phyloP scores from a whole-genome alignment of 306 rosid species.

The Mimosa pudica region DNA sequence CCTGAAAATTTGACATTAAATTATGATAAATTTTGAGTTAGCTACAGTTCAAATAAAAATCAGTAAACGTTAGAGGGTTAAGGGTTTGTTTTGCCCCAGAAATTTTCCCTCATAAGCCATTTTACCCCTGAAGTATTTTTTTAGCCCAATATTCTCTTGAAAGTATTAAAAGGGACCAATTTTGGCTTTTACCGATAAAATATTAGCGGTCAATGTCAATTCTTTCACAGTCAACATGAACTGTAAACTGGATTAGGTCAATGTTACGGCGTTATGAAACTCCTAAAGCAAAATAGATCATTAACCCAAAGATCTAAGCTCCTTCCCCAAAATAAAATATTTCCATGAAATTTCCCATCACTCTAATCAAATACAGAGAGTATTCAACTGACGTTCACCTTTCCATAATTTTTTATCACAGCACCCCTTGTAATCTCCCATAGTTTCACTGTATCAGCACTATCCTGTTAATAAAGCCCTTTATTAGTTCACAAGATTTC shows the following conservation, averaged over 20 bases:
- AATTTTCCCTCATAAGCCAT: too few species aligned
- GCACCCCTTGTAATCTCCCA: constrained; percentile 90
- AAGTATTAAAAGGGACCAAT: too few species aligned
- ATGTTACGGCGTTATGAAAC: too few species aligned
- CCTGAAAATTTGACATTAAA: constrained; percentile 48
- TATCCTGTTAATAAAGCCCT: constrained; percentile 53
- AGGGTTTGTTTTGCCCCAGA: too few species aligned
- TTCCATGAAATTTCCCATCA: not conserved
- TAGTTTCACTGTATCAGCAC: constrained; percentile 74
- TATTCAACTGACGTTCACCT: constrained; percentile 48
- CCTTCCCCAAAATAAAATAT: constrained; percentile 15
- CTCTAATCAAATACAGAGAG: constrained; percentile 13
- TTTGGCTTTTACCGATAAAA: too few species aligned
- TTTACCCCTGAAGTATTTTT: too few species aligned
- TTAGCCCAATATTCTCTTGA: too few species aligned
- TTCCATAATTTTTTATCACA: constrained; percentile 78
- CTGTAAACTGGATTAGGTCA: too few species aligned
- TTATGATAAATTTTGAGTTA: constrained; percentile 22
- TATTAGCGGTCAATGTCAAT: too few species aligned
- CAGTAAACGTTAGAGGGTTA: not conserved
- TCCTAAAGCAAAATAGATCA: too few species aligned
- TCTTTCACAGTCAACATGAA: too few species aligned
- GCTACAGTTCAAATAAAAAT: constrained; percentile 9
- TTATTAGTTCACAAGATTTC: constrained; percentile 29
- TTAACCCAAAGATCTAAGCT: not conserved